Percentiles rank a stretch among this genome's conserved stretches.
These are phyloP conservation scores for Leccinum griseonigrum DNA, from an alignment of 1,284 basidiomycete genomes.

Conservation along the genomic window DNA sequence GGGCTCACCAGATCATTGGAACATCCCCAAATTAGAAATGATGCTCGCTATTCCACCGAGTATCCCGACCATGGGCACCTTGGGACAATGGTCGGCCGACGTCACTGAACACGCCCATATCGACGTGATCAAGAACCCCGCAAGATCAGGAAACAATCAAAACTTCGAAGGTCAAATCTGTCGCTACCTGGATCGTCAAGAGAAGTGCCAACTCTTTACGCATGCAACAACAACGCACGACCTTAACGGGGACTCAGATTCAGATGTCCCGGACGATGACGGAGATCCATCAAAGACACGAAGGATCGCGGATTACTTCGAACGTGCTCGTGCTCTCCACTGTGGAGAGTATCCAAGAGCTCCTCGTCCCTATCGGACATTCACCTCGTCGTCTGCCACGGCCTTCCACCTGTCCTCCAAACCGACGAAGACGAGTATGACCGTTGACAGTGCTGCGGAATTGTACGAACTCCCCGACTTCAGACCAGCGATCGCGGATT, in stretches of 20 bases:
- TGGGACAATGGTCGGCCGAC: neutral
- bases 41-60: neutral
- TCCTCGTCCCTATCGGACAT: neutral
- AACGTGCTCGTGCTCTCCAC: neutral
- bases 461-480: neutral
- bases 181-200: neutral
- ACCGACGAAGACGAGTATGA: neutral
- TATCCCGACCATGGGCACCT: neutral
- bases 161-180: neutral
- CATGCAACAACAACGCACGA: neutral
- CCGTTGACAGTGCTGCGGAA: neutral
- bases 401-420: neutral
- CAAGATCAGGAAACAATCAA: neutral
- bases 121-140: neutral
- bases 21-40: neutral
- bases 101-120: neutral
- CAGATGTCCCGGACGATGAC: neutral
- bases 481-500: neutral
- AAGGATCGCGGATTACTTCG: neutral
- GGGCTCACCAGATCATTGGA: neutral
- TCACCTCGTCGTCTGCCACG: neutral
- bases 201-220: neutral
- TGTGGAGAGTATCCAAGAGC: neutral
- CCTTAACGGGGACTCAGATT: neutral
- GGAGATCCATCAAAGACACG: neutral